These are phyloP conservation scores for Zygosaccharomyces pseudobailii DNA, from an alignment of 1,139 yeast species.

Conservation along the genomic window DNA sequence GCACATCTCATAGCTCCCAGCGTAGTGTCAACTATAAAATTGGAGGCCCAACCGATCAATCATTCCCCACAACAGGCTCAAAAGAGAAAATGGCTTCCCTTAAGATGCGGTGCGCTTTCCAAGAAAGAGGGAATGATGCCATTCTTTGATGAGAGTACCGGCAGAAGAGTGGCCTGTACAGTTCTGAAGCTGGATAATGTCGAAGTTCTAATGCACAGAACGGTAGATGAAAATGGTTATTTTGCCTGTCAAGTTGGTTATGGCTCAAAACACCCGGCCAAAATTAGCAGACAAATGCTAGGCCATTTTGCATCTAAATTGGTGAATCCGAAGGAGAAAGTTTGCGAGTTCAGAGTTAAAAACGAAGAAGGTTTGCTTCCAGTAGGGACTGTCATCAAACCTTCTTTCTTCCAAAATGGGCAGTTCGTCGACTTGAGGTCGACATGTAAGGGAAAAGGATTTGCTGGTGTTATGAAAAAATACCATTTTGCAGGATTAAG, in stretches of 20 bases:
- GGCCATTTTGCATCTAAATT: conserved; percentile 79
- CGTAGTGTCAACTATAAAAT: conserved; percentile 16
- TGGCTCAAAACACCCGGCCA: conserved; percentile 61
- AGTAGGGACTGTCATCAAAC: conserved; percentile 71
- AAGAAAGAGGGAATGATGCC: conserved; percentile 88
- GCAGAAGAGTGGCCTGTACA: conserved; percentile 73
- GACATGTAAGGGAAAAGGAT: conserved; percentile 89
- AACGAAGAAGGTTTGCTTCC: conserved; percentile 63
- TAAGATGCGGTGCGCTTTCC: conserved; percentile 80
- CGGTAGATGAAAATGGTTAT: conserved; percentile 68
- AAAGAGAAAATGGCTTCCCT: conserved; percentile 60
- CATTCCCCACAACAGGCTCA: conserved; percentile 58
- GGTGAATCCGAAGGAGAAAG: conserved; percentile 75
- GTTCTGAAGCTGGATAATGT: conserved; percentile 82
- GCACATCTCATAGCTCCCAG: conserved; percentile 25
- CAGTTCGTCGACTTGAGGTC: conserved; percentile 79
- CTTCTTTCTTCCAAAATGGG: conserved; percentile 80
- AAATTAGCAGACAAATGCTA: conserved; percentile 58
- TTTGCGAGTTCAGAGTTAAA: conserved; percentile 76
- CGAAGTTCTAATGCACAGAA: conserved; percentile 75
- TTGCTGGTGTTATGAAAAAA: conserved; percentile 97
- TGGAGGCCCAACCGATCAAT: conserved; percentile 40
- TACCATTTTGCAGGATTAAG: conserved; percentile 86
- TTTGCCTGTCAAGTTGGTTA: conserved; percentile 86
- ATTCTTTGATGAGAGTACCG: conserved; percentile 62